These are phyloP conservation scores for Umbelopsis sp. DNA, from an alignment of 192 early-diverging fungal species.

Conservation along the genomic window DNA sequence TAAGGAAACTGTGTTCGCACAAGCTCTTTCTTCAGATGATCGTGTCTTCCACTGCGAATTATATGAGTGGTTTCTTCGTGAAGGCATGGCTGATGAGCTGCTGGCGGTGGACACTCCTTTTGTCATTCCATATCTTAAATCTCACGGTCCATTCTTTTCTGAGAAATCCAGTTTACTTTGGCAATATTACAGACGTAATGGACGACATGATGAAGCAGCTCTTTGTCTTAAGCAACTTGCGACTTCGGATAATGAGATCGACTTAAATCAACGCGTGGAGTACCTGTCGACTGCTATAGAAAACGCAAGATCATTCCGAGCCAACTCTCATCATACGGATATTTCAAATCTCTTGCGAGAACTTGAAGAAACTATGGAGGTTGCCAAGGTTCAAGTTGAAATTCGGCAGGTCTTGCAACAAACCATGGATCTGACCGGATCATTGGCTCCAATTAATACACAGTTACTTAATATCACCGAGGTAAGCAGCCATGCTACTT, in stretches of 20 bases:
- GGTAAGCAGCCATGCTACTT: not conserved
- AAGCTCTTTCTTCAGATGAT: conserved; percentile 24
- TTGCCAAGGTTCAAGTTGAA: conserved; percentile 17
- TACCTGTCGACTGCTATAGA: conserved; percentile 27
- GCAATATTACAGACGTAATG: conserved; percentile 28
- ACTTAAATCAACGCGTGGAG: conserved; percentile 19
- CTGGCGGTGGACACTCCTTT: conserved; percentile 17
- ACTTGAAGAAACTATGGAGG: conserved; percentile 16
- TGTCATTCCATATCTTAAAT: conserved; percentile 29
- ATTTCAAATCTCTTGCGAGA: not conserved
- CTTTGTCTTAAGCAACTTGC: conserved; percentile 27
- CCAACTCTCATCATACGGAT: not conserved
- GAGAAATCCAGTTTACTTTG: conserved; percentile 22
- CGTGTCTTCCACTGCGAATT: conserved; percentile 34
- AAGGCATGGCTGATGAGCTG: conserved; percentile 22
- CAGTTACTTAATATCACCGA: not conserved
- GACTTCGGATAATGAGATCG: not conserved
- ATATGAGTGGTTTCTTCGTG: conserved; percentile 31
- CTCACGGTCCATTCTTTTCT: conserved; percentile 11
- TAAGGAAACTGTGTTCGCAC: conserved; percentile 8
- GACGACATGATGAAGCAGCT: conserved; percentile 27
- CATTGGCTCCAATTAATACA: conserved; percentile 5
- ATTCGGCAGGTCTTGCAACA: conserved; percentile 16
- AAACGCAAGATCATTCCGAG: conserved; percentile 11
- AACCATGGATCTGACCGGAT: conserved; percentile 7